Conservation (phyloP, 495 filamentous ascomycete species). For the Penicillium angulare region DNA sequence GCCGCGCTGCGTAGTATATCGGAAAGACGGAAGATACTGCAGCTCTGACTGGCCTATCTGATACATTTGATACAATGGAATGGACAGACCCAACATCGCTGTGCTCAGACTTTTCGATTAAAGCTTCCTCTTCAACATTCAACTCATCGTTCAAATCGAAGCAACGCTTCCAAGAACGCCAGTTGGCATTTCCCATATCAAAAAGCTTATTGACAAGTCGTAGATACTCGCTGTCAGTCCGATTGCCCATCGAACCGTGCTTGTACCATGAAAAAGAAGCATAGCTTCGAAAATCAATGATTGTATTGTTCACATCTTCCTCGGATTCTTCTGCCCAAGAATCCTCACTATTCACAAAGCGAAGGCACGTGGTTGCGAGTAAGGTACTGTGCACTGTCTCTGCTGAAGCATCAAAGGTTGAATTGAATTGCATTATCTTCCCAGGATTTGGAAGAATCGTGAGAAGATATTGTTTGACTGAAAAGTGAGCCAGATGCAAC, state of each 20-base stretch:
- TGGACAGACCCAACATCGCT: too few relatives aligned
- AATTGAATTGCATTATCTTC: neutral
- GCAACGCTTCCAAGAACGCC: constrained; percentile 1
- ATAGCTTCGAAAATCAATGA: neutral
- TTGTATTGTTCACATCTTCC: neutral
- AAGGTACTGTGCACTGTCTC: neutral
- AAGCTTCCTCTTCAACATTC: neutral
- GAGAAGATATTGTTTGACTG: constrained; percentile 6
- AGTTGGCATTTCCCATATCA: neutral
- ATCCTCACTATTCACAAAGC: neutral
- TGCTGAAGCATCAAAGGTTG: neutral
- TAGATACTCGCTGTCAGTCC: neutral
- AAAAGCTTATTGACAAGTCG: neutral
- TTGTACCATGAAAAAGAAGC: neutral
- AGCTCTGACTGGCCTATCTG: too few relatives aligned
- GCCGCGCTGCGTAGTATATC: constrained; percentile 2
- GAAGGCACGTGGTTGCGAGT: constrained; percentile 3
- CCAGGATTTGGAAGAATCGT: neutral
- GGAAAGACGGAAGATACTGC: neutral
- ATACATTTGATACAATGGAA: too few relatives aligned
- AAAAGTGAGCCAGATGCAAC: constrained; percentile 8
- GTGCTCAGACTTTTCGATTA: neutral
- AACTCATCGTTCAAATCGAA: constrained; percentile 2
- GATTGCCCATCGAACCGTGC: neutral
- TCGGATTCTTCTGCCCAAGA: neutral